Evolutionary conservation across 192 early-diverging fungal genomes (phyloP), one percentile per base, ranked within the genome.

Genomic region (Backusella parvicylindrica): DNA sequence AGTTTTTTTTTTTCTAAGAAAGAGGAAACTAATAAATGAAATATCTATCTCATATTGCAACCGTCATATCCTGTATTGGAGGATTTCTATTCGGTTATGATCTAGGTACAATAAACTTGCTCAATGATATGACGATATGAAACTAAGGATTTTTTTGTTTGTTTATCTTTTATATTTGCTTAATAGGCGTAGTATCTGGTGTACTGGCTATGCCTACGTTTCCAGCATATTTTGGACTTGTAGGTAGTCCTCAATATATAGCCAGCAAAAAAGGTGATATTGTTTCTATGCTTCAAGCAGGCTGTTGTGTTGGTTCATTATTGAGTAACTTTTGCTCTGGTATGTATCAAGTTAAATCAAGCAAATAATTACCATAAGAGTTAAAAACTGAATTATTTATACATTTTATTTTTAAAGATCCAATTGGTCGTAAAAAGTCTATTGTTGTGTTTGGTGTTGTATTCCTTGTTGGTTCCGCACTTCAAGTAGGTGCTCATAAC

Each of bases 381-480:
- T 47, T 47, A 5, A 64, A 66, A 74, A 30, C 1, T 33, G 16
- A 53, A 21, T 13, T 1, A 16, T 16, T 13, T 41, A 47, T 47
- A n/a, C 43, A 47, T 47, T 41, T 41, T 40, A 3, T 16, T 41
- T 16, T 41, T 3, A 84, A 85, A 47, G 91, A 91, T 78, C 71
- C 50, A 49, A 77, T 85, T 41, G 89, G 89, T 11, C 86, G 91
- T 64, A 89, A 89, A 67, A 79, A 77, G 30, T 83, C 88, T 8
- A 91, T 92, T 75, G 81, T 90, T 56, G 0, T 83, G 0, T 84
- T 79, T 43, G 82, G 81, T 33, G 36, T 83, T 21, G 76, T 91
- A 21, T 95, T 94, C 75, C 71, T 81, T 21, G 41, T 92, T 49
- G 94, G 94, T 30, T 90, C 81, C 33, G 79, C 85, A 41, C 77